These are phyloP conservation scores for Dactylellina drechsleri DNA, from an alignment of 2,329 filamentous ascomycete genomes.

Conservation along the genomic window DNA sequence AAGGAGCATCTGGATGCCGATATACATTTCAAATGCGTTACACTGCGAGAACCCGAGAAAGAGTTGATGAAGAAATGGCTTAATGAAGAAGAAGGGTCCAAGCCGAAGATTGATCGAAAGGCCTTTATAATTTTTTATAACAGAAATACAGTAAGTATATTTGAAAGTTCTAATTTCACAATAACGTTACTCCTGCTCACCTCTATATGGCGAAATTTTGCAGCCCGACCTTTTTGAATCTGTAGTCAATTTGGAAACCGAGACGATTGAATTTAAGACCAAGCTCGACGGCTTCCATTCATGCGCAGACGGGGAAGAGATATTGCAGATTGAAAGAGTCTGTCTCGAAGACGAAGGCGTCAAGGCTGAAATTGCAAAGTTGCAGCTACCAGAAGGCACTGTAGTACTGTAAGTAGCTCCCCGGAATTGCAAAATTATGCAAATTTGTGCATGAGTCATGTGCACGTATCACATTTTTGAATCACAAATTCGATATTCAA, in stretches of 20 bases:
- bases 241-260: constrained; percentile 66
- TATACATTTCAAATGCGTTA: constrained; percentile 72
- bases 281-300: constrained; percentile 71
- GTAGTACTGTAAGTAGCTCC: constrained; percentile 64
- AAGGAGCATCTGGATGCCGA: constrained; percentile 68
- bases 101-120: constrained; percentile 64
- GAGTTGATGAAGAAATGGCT: constrained; percentile 66
- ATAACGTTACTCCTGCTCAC: not conserved
- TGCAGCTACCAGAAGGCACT: constrained; percentile 70
- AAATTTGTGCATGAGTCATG: not conserved
- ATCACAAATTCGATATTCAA: not conserved
- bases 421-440: not conserved
- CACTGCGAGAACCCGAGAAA: constrained; percentile 70
- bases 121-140: constrained; percentile 71
- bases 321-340: constrained; percentile 69
- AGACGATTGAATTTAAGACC: constrained; percentile 68
- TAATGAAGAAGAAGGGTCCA: constrained; percentile 63
- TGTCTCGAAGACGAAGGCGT: constrained; percentile 69
- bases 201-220: not conserved
- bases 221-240: constrained; percentile 50
- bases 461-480: not conserved
- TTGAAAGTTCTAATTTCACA: too few relatives aligned
- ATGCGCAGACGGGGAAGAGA: constrained; percentile 70
- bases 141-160: constrained; percentile 67
- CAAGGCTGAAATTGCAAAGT: constrained; percentile 70